Base-by-base conservation (phyloP, 345 rosid genomes). In the Hypericum androsaemum region DNA sequence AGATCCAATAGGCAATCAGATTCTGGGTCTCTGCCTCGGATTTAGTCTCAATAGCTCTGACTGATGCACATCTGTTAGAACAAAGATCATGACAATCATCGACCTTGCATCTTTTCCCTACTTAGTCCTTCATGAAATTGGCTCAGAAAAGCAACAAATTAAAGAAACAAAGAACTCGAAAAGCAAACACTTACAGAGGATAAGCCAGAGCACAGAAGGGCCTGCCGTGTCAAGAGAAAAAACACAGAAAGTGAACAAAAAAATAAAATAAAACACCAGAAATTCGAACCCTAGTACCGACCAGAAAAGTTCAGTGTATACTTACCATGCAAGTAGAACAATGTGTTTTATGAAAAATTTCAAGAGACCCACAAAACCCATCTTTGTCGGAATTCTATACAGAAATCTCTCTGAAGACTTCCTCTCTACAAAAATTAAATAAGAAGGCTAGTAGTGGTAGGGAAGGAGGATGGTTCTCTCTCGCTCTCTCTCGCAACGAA, bases 1-100 rank as follows among this genome's bases (percentile, higher is more conserved):
- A 37, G 35, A 74, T 47, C 72, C 78, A 74, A 46, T 74, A 66
- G 14, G 67, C 37, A 11, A 74, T 57, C 53, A 74, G 16, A 42
- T 69, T 74, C 62, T 15, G 56, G 46, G 42, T 43, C 14, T 65
- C 66, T 10, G 64, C 36, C n/a, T 12, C 59, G 0, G 71, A 63
- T 54, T 69, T 54, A 32, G 54, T 52, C 66, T 69, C 74, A 7
- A 69, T 60, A 39, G 78, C 74, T 40, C 28, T 55, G 60, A 66
- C 60, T 1, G 78, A 74, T 50, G 66, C 71, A 57, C 15, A 52
- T 48, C 72, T 73, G 66, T 48, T 5, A 44, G 13, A 51, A 22
- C 32, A 22, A 22, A 1, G 1, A 22, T 1, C 4, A 22, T 22
- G 32, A 22, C n/a, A 22, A 22, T 1, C 32, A n/a, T 4, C 32